Conservation (phyloP, 2,329 filamentous ascomycete genomes). For the Penicillium verrucosum region DNA sequence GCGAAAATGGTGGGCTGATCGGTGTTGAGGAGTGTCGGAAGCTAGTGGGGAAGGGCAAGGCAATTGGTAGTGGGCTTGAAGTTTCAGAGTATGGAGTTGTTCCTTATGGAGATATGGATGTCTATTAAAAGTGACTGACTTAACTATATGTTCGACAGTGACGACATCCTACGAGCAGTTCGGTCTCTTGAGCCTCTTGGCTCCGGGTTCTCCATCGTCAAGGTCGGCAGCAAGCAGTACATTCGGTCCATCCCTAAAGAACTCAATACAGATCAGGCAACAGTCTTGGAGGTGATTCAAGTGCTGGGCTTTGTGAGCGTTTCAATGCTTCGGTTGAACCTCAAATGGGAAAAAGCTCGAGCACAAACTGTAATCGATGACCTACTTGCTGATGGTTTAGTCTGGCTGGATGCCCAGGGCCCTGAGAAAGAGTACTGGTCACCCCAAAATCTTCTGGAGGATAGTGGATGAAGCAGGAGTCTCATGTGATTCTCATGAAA, state of each 20-base stretch:
- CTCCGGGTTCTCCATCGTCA: slow-evolving; percentile 79
- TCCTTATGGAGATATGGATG: slow-evolving; percentile 1
- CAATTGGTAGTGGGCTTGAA: slow-evolving; percentile 70
- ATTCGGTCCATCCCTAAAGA: slow-evolving; percentile 93
- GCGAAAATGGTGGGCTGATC: slow-evolving; percentile 90
- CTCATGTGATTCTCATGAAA: not conserved
- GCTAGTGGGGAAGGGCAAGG: slow-evolving; percentile 67
- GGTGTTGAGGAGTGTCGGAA: slow-evolving; percentile 77
- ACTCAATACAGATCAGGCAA: slow-evolving; percentile 89
- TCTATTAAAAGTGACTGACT: not conserved
- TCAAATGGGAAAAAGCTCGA: slow-evolving; percentile 78
- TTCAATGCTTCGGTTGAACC: slow-evolving; percentile 81
- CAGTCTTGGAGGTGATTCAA: slow-evolving; percentile 86
- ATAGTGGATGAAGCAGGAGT: slow-evolving; percentile 33
- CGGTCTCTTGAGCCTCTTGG: slow-evolving; percentile 82
- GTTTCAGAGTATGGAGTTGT: slow-evolving; percentile 65
- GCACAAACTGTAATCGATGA: slow-evolving; percentile 91
- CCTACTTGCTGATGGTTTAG: slow-evolving; percentile 78
- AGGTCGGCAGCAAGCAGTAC: slow-evolving; percentile 78
- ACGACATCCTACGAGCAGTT: slow-evolving; percentile 88
- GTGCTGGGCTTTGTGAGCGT: slow-evolving; percentile 86
- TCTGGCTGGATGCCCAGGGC: slow-evolving; percentile 89
- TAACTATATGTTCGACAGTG: slow-evolving; percentile 45
- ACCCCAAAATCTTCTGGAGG: slow-evolving; percentile 45
- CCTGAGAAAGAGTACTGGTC: slow-evolving; percentile 91